Evolutionary conservation across 2,329 filamentous ascomycete genomes (phyloP), one percentile per base, ranked within the genome.

Genomic region (Aspergillus puulaauensis): DNA sequence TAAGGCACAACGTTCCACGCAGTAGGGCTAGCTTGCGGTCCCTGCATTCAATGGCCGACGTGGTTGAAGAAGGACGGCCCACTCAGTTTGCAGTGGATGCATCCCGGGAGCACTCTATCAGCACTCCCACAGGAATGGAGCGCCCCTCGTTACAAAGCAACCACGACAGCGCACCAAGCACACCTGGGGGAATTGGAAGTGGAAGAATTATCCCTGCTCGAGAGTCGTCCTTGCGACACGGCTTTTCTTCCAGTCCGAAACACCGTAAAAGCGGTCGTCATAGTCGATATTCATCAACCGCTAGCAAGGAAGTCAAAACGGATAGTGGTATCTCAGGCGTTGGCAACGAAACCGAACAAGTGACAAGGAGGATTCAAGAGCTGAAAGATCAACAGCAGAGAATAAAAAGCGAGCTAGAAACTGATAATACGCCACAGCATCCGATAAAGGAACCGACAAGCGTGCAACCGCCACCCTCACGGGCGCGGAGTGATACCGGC

Each of bases 181-280:
- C 69, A 33, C 73, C 72, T 19, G 70, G 73, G 24, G 69, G 70
- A 7, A 73, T 78, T 64, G 68, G 76, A 24, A 81, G 76, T 54
- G 80, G 82, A 2, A 77, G 82, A 49, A 73, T 80, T 7, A 90
- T 91, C 54, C 89, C 89, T 0, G 73, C 80, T 7, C 82, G 88
- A 56, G 87, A 90, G 55, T 91, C 88, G 1, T 91, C 88, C 39
- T 75, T 90, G 37, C 78, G 83, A 51, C 89, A 77, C 64, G 76
- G 70, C 54, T 71, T 83, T 65, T 79, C 83, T 1, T 80, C 80
- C 8, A 73, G 77, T 19, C 80, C 78, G 44, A 78, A 82, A 71
- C 80, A 85, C 55, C 80, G 82, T 1, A 79, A 80, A 54, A 78
- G 83, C 23, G 85, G 71, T 57, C 75, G 75, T 33, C 75, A 79